Percentiles rank a stretch among this genome's conserved stretches.
Evolutionary conservation across 805 yeast genomes (phyloP).

Genomic region (Cyberlindnera saturnus): DNA sequence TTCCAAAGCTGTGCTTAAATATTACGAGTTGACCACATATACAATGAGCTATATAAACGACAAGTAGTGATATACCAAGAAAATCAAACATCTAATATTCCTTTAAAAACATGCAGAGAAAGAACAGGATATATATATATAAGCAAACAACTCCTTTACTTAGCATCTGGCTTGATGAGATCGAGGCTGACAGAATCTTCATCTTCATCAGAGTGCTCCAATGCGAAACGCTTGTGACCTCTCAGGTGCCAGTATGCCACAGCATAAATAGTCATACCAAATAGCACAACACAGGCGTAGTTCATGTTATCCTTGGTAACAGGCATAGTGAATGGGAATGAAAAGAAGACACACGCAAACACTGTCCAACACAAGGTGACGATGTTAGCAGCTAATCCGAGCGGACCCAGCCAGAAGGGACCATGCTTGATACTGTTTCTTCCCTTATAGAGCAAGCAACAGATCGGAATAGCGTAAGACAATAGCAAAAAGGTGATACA

Average conservation of each 20-base stretch:
- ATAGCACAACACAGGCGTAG: slow-evolving; percentile 54
- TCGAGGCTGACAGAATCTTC: background rate
- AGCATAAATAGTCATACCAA: slow-evolving; percentile 38
- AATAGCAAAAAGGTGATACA: slow-evolving; percentile 53
- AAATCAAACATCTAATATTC: no score
- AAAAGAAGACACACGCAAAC: slow-evolving; percentile 55
- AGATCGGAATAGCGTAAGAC: slow-evolving; percentile 52
- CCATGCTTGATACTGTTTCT: slow-evolving; percentile 52
- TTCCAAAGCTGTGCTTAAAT: slow-evolving; percentile 32
- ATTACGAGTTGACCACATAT: background rate
- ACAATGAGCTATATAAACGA: no score
- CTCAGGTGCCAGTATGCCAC: slow-evolving; percentile 47
- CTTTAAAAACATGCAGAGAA: no score
- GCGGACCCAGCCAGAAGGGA: slow-evolving; percentile 59
- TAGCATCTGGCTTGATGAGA: no score
- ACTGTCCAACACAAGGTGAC: slow-evolving; percentile 51
- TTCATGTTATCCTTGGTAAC: slow-evolving; percentile 59
- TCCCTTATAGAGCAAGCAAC: slow-evolving; percentile 41
- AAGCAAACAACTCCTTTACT: no score
- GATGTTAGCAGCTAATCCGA: slow-evolving; percentile 46
- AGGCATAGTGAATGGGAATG: slow-evolving; percentile 61
- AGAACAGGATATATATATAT: no score
- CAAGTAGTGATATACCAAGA: no score
- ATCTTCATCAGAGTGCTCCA: slow-evolving; percentile 16
- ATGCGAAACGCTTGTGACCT: slow-evolving; percentile 29